Base-by-base conservation (phyloP, 208 protist species). In the Polymyxa betae region DNA sequence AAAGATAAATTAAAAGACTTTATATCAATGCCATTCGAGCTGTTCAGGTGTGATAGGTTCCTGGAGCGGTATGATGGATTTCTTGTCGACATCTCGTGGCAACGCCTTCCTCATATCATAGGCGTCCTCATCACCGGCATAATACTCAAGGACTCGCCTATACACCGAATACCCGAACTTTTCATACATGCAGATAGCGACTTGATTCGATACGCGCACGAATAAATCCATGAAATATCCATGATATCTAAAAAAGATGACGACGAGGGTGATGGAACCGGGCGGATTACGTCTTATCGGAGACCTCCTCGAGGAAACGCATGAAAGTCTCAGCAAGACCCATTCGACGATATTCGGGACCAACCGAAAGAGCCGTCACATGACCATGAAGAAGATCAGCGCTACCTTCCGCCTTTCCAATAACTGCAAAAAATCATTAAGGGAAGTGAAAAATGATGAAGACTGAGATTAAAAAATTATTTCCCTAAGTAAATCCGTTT, bases 201-300 rank as follows among this genome's bases (percentile, higher is more conserved):
- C 95, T 41, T 93, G 93, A 93, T 99, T 99, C 77, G 97, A 98
- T 89, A 96, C 94, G 43, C 98, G 96, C 16, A 99, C 98, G 93
- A 99, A 99, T 0, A 99, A 95, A 93, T 99, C 98, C 0, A 99
- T 98, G 96, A 99, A 99, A 92, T 98, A 99, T 24, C 96, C 97
- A 90, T 98, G 95, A 92, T 99, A 95, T 45, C 96, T 93, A 38
- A 93, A n/a, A 20, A 38, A 16, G 16, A n/a, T 20, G 43, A 88
- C 35, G 35, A 38, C 77, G 35, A 29, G 77, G 12, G 16, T 88
- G 35, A 20, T 41, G 77, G 35, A 44, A 12, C 66, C 46, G 35
- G 64, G 91, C n/a, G 12, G n/a, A 90, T 20, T 12, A 88, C 78
- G 91, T 44, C 94, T 91, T 89, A n/a, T 97, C 94, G 0, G 94